phyloP scores from a whole-genome alignment of 805 yeast species.

The Ogataea henricii region DNA sequence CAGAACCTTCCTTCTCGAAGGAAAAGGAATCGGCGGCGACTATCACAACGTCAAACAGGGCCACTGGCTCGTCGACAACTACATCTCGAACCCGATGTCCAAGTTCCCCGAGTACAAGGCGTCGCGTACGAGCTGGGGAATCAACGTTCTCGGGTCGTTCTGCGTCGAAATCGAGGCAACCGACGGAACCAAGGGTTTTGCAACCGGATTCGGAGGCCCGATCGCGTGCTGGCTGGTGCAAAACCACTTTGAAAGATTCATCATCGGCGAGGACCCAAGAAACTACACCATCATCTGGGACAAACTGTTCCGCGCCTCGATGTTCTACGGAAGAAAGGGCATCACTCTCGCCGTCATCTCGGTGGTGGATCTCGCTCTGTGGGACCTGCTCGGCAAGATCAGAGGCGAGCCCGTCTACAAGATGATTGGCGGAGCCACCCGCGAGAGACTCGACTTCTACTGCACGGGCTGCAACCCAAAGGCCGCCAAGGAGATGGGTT shows the following conservation, averaged over 20 bases:
- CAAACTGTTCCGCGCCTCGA: constrained; percentile 49
- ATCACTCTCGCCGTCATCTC: constrained; percentile 48
- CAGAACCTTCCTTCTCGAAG: constrained; percentile 44
- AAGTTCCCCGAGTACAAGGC: constrained; percentile 46
- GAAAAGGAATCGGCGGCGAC: constrained; percentile 52
- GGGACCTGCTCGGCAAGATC: constrained; percentile 53
- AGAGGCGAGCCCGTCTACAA: constrained; percentile 54
- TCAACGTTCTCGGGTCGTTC: constrained; percentile 52
- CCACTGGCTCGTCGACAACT: constrained; percentile 51
- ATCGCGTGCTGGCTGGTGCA: constrained; percentile 50
- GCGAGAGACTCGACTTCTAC: constrained; percentile 47
- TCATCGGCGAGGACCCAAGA: constrained; percentile 50
- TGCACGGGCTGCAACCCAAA: constrained; percentile 51
- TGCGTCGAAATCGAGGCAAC: constrained; percentile 50
- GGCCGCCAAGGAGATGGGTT: constrained; percentile 51
- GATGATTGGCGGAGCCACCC: constrained; percentile 53
- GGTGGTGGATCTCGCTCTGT: constrained; percentile 50
- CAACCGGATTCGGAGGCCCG: constrained; percentile 56
- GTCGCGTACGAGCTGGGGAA: constrained; percentile 51
- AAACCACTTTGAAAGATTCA: constrained; percentile 47
- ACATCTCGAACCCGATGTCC: constrained; percentile 52
- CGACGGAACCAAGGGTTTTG: constrained; percentile 52
- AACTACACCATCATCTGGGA: constrained; percentile 49
- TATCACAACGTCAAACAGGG: constrained; percentile 51
- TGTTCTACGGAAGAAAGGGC: constrained; percentile 55